Evolutionary conservation across 257 asterid species (phyloP).

Genomic region (Scutellaria galericulata): DNA sequence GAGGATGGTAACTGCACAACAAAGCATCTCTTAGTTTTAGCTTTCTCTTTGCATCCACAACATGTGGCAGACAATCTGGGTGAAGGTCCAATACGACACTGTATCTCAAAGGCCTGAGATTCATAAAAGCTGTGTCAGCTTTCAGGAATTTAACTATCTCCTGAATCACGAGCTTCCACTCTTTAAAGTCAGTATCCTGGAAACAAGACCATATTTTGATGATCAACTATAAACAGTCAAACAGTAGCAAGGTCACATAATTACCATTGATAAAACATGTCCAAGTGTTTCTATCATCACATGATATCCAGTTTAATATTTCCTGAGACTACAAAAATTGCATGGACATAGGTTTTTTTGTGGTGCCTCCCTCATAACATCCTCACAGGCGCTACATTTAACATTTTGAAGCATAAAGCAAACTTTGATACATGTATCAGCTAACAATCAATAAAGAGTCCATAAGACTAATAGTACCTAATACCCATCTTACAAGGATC

Average conservation of each 20-base stretch:
- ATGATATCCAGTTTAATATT: slow-evolving; percentile 13
- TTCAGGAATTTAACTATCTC: slow-evolving; percentile 94
- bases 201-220: slow-evolving; percentile 45
- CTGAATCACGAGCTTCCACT: slow-evolving; percentile 98
- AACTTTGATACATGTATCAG: slow-evolving; percentile 8
- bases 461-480: neutral
- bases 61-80: slow-evolving; percentile 73
- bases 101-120: slow-evolving; percentile 90
- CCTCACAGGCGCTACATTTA: slow-evolving; percentile 1
- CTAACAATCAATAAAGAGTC: slow-evolving; percentile 21
- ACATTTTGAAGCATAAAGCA: neutral
- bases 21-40: slow-evolving; percentile 84
- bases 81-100: slow-evolving; percentile 86
- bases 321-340: neutral
- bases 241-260: slow-evolving; percentile 22
- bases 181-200: slow-evolving; percentile 97
- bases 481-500: slow-evolving; percentile 6
- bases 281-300: slow-evolving; percentile 25
- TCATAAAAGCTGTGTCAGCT: slow-evolving; percentile 96
- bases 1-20: slow-evolving; percentile 88
- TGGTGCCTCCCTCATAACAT: slow-evolving; percentile 2
- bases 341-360: slow-evolving; percentile 1
- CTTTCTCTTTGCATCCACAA: slow-evolving; percentile 63
- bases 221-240: slow-evolving; percentile 33
- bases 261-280: slow-evolving; percentile 17